Conservation (phyloP, 129 eudicot genomes). For the Chrysanthemum makinoi region DNA sequence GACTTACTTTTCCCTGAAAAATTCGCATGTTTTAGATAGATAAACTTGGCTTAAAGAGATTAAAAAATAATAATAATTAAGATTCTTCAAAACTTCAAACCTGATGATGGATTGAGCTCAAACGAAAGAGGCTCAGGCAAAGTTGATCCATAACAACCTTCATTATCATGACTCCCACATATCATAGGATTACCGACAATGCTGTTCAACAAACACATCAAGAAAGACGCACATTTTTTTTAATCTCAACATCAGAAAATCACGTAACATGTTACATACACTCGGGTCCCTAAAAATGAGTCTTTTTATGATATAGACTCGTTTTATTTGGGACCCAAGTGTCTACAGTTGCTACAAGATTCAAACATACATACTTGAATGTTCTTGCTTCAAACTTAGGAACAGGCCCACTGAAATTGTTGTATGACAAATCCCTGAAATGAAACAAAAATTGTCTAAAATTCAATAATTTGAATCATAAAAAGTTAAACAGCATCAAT, state of each 20-base stretch:
- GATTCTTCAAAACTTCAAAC: conserved; percentile 31
- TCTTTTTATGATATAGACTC: not conserved
- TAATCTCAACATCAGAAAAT: not conserved
- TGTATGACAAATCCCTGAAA: conserved; percentile 94
- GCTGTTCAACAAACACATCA: conserved; percentile 38
- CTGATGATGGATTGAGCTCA: conserved; percentile 55
- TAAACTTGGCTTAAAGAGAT: conserved; percentile 20
- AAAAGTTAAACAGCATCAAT: conserved; percentile 3
- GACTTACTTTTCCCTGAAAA: conserved; percentile 55
- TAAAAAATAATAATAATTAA: not conserved
- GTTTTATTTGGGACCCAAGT: conserved; percentile 9
- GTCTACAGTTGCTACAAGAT: not conserved
- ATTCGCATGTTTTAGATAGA: not conserved
- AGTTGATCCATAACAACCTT: conserved; percentile 70
- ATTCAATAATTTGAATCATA: conserved; percentile 27
- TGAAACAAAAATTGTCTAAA: conserved; percentile 20
- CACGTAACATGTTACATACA: not conserved
- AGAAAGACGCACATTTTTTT: not conserved
- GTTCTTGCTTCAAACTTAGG: conserved; percentile 84
- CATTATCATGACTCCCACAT: conserved; percentile 67
- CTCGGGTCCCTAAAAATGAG: conserved; percentile 2
- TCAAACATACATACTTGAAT: conserved; percentile 64
- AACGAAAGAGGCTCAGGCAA: conserved; percentile 65
- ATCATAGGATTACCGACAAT: conserved; percentile 73
- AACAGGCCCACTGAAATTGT: conserved; percentile 96